Percentiles rank a stretch among this genome's conserved stretches.
These are phyloP conservation scores for Prunus fruticosa DNA, from an alignment of 306 rosid genomes.

Conservation along the genomic window DNA sequence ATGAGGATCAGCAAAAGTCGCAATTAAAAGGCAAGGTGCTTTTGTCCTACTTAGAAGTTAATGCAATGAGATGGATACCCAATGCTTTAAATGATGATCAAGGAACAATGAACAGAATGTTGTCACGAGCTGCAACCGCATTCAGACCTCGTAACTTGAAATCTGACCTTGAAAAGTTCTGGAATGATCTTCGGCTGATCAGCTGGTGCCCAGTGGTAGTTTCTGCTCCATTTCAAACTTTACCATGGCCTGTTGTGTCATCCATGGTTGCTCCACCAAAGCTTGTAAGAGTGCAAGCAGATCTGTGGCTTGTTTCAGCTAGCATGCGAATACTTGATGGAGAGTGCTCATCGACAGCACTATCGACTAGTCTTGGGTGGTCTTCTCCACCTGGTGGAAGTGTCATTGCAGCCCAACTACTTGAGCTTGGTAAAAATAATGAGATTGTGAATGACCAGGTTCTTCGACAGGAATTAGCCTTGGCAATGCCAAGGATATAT, in stretches of 20 bases:
- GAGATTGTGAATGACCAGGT: slow-evolving; percentile 84
- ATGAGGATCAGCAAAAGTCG: slow-evolving; percentile 75
- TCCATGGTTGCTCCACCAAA: slow-evolving; percentile 97
- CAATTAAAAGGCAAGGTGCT: slow-evolving; percentile 73
- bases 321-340: slow-evolving; percentile 93
- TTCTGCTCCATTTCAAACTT: slow-evolving; percentile 66
- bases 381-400: slow-evolving; percentile 87
- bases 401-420: slow-evolving; percentile 92
- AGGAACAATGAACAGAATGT: slow-evolving; percentile 68
- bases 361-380: slow-evolving; percentile 80
- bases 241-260: slow-evolving; percentile 92
- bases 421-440: slow-evolving; percentile 94
- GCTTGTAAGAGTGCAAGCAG: slow-evolving; percentile 69
- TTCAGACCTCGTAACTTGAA: slow-evolving; percentile 59
- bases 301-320: slow-evolving; percentile 95
- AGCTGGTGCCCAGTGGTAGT: slow-evolving; percentile 91
- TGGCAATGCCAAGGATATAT: slow-evolving; percentile 92
- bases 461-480: slow-evolving; percentile 84
- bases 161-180: slow-evolving; percentile 80
- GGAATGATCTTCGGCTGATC: slow-evolving; percentile 79
- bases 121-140: slow-evolving; percentile 71
- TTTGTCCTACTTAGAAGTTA: slow-evolving; percentile 87
- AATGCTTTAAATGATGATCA: slow-evolving; percentile 57
- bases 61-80: slow-evolving; percentile 90
- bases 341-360: slow-evolving; percentile 86